Percentiles rank a stretch among this genome's conserved stretches.
These are phyloP conservation scores for Lachnellula hyalina DNA, from an alignment of 2,329 filamentous ascomycete genomes.

Conservation along the genomic window DNA sequence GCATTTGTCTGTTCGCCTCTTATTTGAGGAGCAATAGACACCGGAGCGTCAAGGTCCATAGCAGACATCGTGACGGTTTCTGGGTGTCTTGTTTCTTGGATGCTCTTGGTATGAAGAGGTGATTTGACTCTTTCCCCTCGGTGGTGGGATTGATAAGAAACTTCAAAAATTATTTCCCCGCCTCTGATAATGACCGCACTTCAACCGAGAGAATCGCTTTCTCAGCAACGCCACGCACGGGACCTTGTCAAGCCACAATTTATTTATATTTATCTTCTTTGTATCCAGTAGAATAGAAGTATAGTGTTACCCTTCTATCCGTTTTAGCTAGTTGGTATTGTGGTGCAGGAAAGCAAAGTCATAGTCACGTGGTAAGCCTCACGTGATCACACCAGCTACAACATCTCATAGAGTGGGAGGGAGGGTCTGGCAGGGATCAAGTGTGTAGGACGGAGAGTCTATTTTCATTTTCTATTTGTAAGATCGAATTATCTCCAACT, in stretches of 20 bases:
- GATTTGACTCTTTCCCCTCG: neutral
- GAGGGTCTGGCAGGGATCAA: too few relatives aligned
- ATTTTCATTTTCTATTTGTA: too few relatives aligned
- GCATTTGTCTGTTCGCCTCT: constrained; percentile 37
- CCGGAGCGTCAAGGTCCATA: constrained; percentile 54
- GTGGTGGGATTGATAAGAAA: constrained; percentile 24
- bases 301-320: neutral
- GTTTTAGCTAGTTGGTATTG: too few relatives aligned
- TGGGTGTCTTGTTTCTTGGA: constrained; percentile 15
- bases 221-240: constrained; percentile 10
- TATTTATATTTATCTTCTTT: too few relatives aligned
- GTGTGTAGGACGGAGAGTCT: too few relatives aligned
- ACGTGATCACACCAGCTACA: too few relatives aligned
- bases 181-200: constrained; percentile 10
- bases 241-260: neutral
- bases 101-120: neutral
- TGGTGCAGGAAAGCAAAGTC: too few relatives aligned
- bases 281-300: neutral
- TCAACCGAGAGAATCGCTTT: constrained; percentile 2
- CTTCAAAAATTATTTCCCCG: constrained; percentile 20
- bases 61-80: constrained; percentile 43
- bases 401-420: too few relatives aligned
- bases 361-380: neutral
- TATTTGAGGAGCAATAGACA: constrained; percentile 41
- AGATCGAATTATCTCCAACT: too few relatives aligned